phyloP scores from a whole-genome alignment of 202 grass and related monocot species.

The Dendrocalamus latiflorus region DNA sequence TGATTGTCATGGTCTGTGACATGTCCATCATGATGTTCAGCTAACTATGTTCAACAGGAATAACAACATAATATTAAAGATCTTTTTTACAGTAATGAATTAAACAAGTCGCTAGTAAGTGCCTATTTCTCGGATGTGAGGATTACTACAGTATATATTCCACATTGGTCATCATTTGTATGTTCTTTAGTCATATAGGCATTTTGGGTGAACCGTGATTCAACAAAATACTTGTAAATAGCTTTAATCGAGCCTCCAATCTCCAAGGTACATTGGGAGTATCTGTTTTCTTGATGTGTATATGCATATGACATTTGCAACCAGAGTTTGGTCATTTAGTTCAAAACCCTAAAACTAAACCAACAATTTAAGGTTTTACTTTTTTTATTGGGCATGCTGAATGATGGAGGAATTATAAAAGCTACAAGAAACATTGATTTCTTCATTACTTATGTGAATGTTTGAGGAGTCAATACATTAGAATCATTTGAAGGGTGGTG shows the following conservation, averaged over 20 bases:
- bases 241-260: conserved; percentile 1
- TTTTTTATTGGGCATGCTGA: too few relatives aligned
- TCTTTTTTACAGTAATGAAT: too few relatives aligned
- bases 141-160: not conserved
- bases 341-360: not conserved
- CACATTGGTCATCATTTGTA: not conserved
- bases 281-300: not conserved
- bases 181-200: not conserved
- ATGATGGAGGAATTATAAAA: too few relatives aligned
- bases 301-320: not conserved
- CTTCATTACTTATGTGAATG: too few relatives aligned
- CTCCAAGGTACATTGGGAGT: not conserved
- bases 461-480: too few relatives aligned
- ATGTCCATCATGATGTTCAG: conserved; percentile 45
- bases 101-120: not conserved
- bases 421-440: too few relatives aligned
- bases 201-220: not conserved
- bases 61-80: too few relatives aligned
- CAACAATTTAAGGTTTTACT: too few relatives aligned
- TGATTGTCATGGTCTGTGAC: conserved; percentile 38
- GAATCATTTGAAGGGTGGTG: too few relatives aligned
- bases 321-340: not conserved
- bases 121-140: not conserved
- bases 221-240: conserved; percentile 2
- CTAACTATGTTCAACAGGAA: conserved; percentile 31